Evolutionary conservation across 768 basidiomycete species (phyloP), one percentile per base, ranked within the genome.

Genomic region (Calocybe gangraenosa): DNA sequence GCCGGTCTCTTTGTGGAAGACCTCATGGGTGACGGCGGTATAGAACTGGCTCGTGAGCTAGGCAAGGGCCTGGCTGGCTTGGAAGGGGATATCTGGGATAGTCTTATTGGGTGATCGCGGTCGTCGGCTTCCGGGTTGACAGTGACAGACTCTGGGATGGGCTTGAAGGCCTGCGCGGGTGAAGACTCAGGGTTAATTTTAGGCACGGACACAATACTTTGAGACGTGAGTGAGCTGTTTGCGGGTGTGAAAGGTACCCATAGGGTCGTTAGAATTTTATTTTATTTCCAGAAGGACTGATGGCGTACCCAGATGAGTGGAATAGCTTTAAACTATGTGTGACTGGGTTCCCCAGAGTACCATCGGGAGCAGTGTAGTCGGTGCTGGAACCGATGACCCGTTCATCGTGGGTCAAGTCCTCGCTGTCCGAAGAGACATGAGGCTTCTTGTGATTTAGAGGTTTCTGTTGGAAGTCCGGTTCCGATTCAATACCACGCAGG

Each of bases 51-150:
- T 13, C 45, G 43, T 34, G 41, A 43, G 34, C 43, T 19, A 13
- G 50, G 51, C 11, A 32, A 37, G 34, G 49, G 21, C 40, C 49
- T 31, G 32, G 42, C 47, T 39, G 19, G 30, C 39, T 65, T 67
- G 43, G 46, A 57, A 49, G 76, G 76, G 5, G 79, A 80, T 52
- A 79, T 63, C 54, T 79, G 74, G 32, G 77, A 78, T 50, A 77
- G 36, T 37, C 73, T 75, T 32, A 79, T 56, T 23, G 62, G 64
- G 34, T 41, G 42, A 47, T 54, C 46, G 39, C 44, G 38, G 31
- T 37, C 22, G 23, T 28, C 37, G 28, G 18, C 25, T 8, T 44
- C 43, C 38, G 56, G 44, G 23, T 40, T 25, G 20, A 35, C 20
- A n/a, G 38, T 44, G 34, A 46, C 33, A 35, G 40, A 21, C 30